phyloP scores from a whole-genome alignment of 441 rosid species.

The Eugenia klotzschiana region DNA sequence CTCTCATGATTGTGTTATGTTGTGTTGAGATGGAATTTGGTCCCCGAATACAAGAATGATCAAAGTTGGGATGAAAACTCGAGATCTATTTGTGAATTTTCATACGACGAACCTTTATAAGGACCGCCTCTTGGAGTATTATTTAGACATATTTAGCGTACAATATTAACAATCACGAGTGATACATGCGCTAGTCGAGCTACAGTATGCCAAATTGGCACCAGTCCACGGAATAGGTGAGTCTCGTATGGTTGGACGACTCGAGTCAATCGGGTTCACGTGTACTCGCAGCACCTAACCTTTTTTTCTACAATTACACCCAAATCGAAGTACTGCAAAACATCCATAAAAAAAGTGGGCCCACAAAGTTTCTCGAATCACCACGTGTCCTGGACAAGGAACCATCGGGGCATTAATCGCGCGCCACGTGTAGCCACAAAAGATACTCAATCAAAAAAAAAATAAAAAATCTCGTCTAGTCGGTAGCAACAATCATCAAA shows the following conservation, averaged over 20 bases:
- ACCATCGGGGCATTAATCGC: not conserved
- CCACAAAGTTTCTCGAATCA: not conserved
- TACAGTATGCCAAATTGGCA: not conserved
- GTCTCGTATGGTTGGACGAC: not conserved
- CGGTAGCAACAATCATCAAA: not conserved
- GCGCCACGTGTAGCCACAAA: not conserved
- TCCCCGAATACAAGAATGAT: not conserved
- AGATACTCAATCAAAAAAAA: too few relatives aligned
- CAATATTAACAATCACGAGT: not conserved
- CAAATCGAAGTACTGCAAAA: too few relatives aligned
- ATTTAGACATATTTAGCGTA: not conserved
- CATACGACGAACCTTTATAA: not conserved
- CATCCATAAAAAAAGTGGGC: not conserved
- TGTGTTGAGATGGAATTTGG: not conserved
- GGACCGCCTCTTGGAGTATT: not conserved
- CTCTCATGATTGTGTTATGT: not conserved
- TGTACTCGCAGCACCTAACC: fast-evolving
- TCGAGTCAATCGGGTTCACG: not conserved
- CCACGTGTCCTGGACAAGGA: not conserved
- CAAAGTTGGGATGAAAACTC: not conserved
- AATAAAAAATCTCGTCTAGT: too few relatives aligned
- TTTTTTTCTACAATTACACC: fast-evolving
- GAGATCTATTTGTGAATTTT: not conserved
- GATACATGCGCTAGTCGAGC: not conserved
- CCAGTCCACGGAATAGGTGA: fast-evolving